phyloP scores from a whole-genome alignment of 1,284 basidiomycete genomes.

The Sanghuangporus weigelae region DNA sequence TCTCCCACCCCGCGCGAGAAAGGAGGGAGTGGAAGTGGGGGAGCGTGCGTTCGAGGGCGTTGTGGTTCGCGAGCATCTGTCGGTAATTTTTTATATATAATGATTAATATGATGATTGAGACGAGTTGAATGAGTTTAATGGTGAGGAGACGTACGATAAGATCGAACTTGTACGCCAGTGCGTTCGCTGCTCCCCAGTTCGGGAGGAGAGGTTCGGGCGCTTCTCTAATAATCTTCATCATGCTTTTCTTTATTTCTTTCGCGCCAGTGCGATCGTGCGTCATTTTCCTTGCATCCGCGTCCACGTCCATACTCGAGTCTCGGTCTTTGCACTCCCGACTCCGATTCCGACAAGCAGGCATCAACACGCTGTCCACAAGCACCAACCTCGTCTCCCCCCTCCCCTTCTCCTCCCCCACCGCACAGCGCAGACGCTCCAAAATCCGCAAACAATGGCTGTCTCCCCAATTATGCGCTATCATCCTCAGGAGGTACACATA shows the following conservation, averaged over 20 bases:
- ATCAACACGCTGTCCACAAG: constrained; percentile 13
- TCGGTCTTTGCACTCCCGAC: neutral
- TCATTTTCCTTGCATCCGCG: neutral
- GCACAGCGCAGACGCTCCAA: constrained; percentile 1
- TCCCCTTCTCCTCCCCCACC: neutral
- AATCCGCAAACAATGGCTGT: constrained; percentile 11
- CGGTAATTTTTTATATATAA: neutral
- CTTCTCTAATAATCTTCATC: neutral
- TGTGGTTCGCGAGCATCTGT: constrained; percentile 20
- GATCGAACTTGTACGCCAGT: constrained; percentile 19
- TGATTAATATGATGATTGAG: neutral
- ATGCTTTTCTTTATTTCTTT: neutral
- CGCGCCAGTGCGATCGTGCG: neutral
- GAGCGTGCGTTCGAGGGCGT: constrained; percentile 21
- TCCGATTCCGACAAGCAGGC: constrained; percentile 3
- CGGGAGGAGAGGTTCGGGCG: constrained; percentile 18
- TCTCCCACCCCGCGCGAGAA: constrained; percentile 17
- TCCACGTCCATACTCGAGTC: neutral
- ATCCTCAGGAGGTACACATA: constrained; percentile 13
- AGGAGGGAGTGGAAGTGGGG: constrained; percentile 11
- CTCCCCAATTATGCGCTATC: constrained; percentile 18
- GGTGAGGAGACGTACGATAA: constrained; percentile 9
- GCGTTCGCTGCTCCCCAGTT: constrained; percentile 19
- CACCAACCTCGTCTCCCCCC: constrained; percentile 2
- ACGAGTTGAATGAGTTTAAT: neutral